phyloP scores from a whole-genome alignment of 352 stramenopile species.

The Discostella stelligera region DNA sequence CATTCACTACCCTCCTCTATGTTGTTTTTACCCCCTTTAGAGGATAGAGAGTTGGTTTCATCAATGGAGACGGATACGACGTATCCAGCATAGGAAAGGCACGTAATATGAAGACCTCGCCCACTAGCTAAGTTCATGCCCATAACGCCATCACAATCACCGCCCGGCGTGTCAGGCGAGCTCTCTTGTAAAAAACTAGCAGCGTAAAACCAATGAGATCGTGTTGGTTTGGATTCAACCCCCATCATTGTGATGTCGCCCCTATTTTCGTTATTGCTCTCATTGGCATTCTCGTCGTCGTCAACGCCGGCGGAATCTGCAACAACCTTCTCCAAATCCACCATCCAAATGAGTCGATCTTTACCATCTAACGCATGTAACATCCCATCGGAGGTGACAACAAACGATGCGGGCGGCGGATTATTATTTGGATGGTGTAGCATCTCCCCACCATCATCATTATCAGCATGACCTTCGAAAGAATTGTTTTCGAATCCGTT shows the following conservation, averaged over 20 bases:
- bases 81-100: constrained; percentile 49
- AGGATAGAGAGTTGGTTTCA: constrained; percentile 32
- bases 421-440: not conserved
- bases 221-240: not conserved
- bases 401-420: constrained; percentile 36
- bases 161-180: constrained; percentile 6
- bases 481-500: constrained; percentile 17
- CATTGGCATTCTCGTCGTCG: constrained; percentile 15
- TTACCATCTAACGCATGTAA: constrained; percentile 39
- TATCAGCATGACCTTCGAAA: constrained; percentile 12
- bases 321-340: constrained; percentile 53
- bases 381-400: constrained; percentile 46
- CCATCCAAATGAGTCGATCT: constrained; percentile 45
- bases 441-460: not conserved
- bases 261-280: not conserved
- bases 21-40: constrained; percentile 35
- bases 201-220: constrained; percentile 51
- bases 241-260: constrained; percentile 3
- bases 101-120: constrained; percentile 39
- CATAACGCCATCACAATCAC: constrained; percentile 13
- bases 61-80: constrained; percentile 54
- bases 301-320: constrained; percentile 33
- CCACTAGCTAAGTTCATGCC: constrained; percentile 28
- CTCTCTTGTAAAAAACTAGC: constrained; percentile 49
- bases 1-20: constrained; percentile 64